A percentile compares a stretch with the other conserved stretches of the same genome.
Conservation (phyloP, 176 grass and related monocot genomes). For the Avena sativa region DNA sequence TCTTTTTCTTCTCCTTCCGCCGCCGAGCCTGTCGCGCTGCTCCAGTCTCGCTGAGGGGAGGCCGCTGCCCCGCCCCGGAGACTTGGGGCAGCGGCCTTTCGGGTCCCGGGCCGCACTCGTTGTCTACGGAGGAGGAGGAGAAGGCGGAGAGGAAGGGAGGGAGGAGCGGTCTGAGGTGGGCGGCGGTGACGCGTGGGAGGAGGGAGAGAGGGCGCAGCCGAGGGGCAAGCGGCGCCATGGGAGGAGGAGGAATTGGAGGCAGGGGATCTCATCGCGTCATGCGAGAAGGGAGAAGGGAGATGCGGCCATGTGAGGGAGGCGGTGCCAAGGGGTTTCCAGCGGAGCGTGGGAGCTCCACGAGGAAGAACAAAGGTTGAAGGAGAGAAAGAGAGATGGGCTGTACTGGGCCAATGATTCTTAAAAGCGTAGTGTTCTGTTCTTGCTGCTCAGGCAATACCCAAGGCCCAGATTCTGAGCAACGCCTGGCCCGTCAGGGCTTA, state of each 20-base stretch:
- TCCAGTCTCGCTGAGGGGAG: neutral
- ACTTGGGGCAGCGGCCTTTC: neutral
- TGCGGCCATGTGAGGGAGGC: conserved; percentile 5
- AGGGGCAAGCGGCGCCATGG: neutral
- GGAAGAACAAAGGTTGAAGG: neutral
- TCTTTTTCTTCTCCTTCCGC: neutral
- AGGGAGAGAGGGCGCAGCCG: neutral
- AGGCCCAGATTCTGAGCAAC: too few relatives aligned
- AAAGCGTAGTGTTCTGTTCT: too few relatives aligned
- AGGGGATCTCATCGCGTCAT: conserved; percentile 10
- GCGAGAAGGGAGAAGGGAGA: neutral
- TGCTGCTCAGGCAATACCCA: too few relatives aligned
- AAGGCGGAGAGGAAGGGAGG: neutral
- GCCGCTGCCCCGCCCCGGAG: neutral
- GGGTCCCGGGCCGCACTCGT: neutral
- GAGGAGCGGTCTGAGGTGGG: neutral
- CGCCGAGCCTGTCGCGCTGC: neutral
- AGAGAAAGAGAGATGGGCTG: neutral
- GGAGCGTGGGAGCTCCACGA: neutral
- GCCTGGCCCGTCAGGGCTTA: too few relatives aligned
- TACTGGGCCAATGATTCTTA: neutral
- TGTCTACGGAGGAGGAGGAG: neutral
- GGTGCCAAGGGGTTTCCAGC: conserved; percentile 3
- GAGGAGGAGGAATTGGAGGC: neutral
- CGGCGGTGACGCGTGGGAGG: neutral